Base-by-base conservation (phyloP, 1,284 basidiomycete genomes). In the Erythrobasidium hasegawianum region DNA sequence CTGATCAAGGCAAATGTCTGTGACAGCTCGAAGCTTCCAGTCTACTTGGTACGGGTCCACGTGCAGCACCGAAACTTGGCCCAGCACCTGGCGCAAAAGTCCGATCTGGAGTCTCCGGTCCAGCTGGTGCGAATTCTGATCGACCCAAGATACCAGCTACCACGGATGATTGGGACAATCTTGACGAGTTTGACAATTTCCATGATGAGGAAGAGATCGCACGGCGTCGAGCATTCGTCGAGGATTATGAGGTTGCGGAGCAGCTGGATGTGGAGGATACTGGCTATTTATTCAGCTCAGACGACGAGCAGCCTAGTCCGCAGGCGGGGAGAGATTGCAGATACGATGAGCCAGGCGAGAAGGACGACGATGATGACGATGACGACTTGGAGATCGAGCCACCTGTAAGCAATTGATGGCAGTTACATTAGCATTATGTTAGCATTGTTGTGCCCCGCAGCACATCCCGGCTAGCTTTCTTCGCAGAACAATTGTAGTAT, bases 321-420 rank as follows among this genome's bases (percentile, higher is more conserved):
- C 16, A 33, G 24, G 40, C 45, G 49, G 20, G 24, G 18, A 55
- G 29, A 18, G 18, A 24, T 4, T 33, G 33, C 33, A 11, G 4
- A 33, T 33, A 33, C 33, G 33, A 33, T 11, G 33, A 33, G 33
- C 33, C 33, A 33, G n/a, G n/a, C n/a, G n/a, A n/a, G n/a, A n/a
- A 26, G 3, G 26, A 22, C 26, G 27, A 57, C 26, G 61, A 39
- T 57, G 55, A 38, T 13, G 43, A 58, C 18, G 62, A 58, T 10
- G 54, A 65, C 29, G 62, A 65, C 43, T 39, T 65, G 11, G 62
- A 65, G 62, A 65, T 65, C 38, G 62, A 65, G 38, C 55, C 62
- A 13, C 55, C 62, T n/a, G n/a, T n/a, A n/a, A n/a, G n/a, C n/a
- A n/a, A n/a, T n/a, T n/a, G n/a, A n/a, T n/a, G n/a, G n/a, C n/a